Evolutionary conservation across 306 rosid species (phyloP).

Genomic region (Cicer arietinum): DNA sequence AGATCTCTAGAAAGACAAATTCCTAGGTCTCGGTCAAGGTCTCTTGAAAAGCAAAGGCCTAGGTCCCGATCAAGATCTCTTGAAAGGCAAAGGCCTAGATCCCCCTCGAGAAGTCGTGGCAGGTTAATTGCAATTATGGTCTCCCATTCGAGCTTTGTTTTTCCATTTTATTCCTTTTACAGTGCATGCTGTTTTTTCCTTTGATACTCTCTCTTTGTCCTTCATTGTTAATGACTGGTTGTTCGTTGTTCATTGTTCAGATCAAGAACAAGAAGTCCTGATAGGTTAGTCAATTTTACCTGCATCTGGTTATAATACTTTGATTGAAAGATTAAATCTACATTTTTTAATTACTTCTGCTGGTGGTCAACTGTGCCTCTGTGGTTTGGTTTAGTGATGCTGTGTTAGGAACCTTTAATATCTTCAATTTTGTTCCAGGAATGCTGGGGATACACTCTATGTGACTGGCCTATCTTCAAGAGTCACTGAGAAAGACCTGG

Average conservation of each 20-base stretch:
- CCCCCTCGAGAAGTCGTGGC: constrained; percentile 83
- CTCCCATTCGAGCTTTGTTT: constrained; percentile 9
- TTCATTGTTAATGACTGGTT: constrained; percentile 23
- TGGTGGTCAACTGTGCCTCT: background rate
- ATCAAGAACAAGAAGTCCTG: constrained; percentile 87
- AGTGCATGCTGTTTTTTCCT: constrained; percentile 14
- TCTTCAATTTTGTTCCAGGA: constrained; percentile 38
- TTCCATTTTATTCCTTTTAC: background rate
- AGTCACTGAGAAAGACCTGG: constrained; percentile 88
- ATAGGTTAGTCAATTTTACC: constrained; percentile 60
- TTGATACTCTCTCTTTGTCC: background rate
- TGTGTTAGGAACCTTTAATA: constrained; percentile 39
- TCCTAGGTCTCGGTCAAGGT: constrained; percentile 62
- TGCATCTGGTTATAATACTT: background rate
- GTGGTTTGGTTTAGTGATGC: constrained; percentile 7
- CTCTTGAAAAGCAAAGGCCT: constrained; percentile 53
- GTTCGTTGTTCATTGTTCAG: constrained; percentile 57
- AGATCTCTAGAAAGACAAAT: constrained; percentile 50
- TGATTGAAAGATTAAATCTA: background rate
- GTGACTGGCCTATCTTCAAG: constrained; percentile 95
- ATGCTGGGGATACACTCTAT: constrained; percentile 85
- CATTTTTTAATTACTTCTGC: constrained; percentile 12
- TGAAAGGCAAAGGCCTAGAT: constrained; percentile 70
- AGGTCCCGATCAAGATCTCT: constrained; percentile 63
- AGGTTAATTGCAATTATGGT: constrained; percentile 63